Base-by-base conservation (phyloP, 805 yeast genomes). In the Metschnikowia amazonensis region DNA sequence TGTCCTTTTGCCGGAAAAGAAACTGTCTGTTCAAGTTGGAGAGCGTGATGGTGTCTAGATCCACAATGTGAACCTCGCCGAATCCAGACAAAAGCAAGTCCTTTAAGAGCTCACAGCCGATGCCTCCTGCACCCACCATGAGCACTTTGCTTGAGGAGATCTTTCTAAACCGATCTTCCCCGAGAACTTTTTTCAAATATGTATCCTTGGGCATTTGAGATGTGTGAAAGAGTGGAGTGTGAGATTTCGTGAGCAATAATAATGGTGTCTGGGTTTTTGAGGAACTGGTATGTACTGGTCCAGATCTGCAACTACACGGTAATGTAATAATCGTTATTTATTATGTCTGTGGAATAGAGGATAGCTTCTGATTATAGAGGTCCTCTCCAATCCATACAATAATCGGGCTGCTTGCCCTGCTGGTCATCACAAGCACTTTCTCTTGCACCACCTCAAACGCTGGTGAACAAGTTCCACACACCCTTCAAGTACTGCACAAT, bases 101-200 rank as follows among this genome's bases (percentile, higher is more conserved):
- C 60, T 90, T 90, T 47, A 90, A 69, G 36, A 90, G 68, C 63
- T 90, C 98, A 62, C 96, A 90, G 2, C 98, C 98, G 52, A 90
- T 89, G 5, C 98, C 98, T 25, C 98, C 98, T 1, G 97, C 96
- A 3, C 98, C 98, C 2, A 90, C 95, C 66, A 90, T 69, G 24
- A 90, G 67, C 11, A 89, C 87, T 50, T 79, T 83, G 5, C 86
- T 52, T 8, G 49, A 39, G 11, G 59, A 56, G 34, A 77, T 55
- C 25, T 59, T 48, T 1, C 47, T 41, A 36, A 62, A 63, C 11
- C 63, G 53, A 10, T 63, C 65, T 0, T 55, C 60, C 1, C 81
- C 81, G 36, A 76, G 67, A n/a, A 79, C 66, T 46, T 65, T 67
- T 49, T 53, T 63, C 32, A 78, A 60, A 50, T 74, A 71, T 2